These are phyloP conservation scores for Hypoxylon sp. DNA, from an alignment of 2,329 filamentous ascomycete species.

Conservation along the genomic window DNA sequence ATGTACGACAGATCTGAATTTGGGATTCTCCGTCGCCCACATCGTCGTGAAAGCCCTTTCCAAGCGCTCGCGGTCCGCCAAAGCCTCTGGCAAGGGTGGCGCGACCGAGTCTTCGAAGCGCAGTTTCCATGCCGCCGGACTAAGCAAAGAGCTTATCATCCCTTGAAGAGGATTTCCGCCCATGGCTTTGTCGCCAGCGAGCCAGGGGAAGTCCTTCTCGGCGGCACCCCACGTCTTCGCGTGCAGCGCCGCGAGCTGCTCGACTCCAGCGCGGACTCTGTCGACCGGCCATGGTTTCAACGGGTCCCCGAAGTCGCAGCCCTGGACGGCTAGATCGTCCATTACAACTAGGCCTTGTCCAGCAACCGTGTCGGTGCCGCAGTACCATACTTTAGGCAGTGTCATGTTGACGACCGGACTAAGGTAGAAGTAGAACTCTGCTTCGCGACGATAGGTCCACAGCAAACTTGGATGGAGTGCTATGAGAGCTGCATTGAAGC, in stretches of 20 bases:
- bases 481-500: conserved; percentile 14
- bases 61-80: conserved; percentile 14
- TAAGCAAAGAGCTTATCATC: conserved; percentile 14
- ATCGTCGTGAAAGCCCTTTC: conserved; percentile 16
- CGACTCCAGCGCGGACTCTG: conserved; percentile 18
- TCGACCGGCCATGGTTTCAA: conserved; percentile 19
- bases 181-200: conserved; percentile 10
- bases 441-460: conserved; percentile 22
- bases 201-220: conserved; percentile 17
- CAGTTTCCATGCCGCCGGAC: conserved; percentile 6
- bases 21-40: conserved; percentile 18
- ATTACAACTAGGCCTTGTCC: conserved; percentile 20
- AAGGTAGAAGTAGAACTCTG: conserved; percentile 18
- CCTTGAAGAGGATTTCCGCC: conserved; percentile 16
- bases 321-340: conserved; percentile 7
- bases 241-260: conserved; percentile 18
- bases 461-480: conserved; percentile 6
- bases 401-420: conserved; percentile 14
- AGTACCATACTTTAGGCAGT: conserved; percentile 18
- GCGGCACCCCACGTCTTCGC: conserved; percentile 17
- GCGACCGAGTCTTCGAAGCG: conserved; percentile 9
- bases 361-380: conserved; percentile 8
- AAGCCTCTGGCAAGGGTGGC: conserved; percentile 10
- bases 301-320: conserved; percentile 14
- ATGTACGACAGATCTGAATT: conserved; percentile 9